Evolutionary conservation across 371 early-diverging fungal genomes (phyloP), one percentile per base, ranked within the genome.

Genomic region (Zychaea mexicana): DNA sequence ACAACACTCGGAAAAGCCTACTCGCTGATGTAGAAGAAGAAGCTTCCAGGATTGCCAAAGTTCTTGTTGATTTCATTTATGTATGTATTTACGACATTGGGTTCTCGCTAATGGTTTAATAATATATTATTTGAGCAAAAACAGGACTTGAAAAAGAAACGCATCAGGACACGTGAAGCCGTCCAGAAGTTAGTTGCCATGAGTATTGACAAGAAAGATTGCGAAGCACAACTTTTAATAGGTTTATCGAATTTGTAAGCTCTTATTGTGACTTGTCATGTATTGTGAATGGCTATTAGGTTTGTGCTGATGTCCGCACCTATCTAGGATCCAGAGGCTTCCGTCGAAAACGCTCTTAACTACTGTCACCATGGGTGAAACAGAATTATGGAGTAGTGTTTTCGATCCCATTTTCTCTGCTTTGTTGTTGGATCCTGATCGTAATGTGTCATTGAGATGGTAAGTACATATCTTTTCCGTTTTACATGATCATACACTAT

Each of bases 381-480:
- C 57, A 45, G 64, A 70, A 64, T 53, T 66, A 36, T 65, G 66
- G 66, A 70, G 64, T 52, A 57, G 60, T 28, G 33, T 45, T 6
- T 66, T 70, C 46, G 71, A 66, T 58, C 70, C 67, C 13, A 61
- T 66, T 49, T 61, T 66, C 10, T 49, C 67, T 39, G 42, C 57
- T 47, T 17, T 68, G 8, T 31, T 68, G 19, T 38, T 58, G 30
- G 62, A 68, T 49, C 55, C 60, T 49, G 63, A 62, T 27, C 36
- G 52, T 13, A 27, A 63, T 30, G 36, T 56, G 9, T 57, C 60
- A 13, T 53, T 68, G 24, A 36, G 64, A 61, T 61, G 69, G 64
- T 68, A 22, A 57, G 46, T 60, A 32, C 32, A 49, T 49, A 30
- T 63, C 55, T 64, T 56, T 62, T 22, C 46, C 32, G 2, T 38